phyloP scores from a whole-genome alignment of 139 green algal genomes.

The Bryopsis sp. region DNA sequence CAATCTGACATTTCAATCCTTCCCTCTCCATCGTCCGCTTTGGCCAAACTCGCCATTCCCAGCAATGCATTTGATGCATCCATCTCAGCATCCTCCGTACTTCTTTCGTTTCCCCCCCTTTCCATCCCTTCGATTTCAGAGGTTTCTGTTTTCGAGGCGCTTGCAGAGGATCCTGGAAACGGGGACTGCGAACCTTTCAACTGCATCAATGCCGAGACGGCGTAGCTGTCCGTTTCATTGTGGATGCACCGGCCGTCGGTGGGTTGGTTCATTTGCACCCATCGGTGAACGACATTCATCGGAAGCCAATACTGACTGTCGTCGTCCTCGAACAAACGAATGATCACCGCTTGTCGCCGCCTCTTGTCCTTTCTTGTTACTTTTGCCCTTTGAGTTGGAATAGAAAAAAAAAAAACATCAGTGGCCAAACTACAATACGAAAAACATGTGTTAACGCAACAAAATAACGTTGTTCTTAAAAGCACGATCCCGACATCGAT shows the following conservation, averaged over 20 bases:
- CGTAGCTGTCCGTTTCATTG: not conserved
- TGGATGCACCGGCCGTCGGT: not conserved
- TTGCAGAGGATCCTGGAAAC: too few species aligned
- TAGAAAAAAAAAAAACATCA: too few species aligned
- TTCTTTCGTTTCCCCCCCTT: not conserved
- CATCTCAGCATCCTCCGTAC: not conserved
- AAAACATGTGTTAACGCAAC: too few species aligned
- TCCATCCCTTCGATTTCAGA: not conserved
- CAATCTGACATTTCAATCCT: too few species aligned
- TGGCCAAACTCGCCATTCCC: not conserved
- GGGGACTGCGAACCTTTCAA: too few species aligned
- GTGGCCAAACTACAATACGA: too few species aligned
- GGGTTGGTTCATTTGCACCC: not conserved
- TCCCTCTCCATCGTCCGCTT: too few species aligned
- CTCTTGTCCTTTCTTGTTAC: not conserved
- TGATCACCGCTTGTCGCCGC: not conserved
- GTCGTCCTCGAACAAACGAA: constrained; percentile 1
- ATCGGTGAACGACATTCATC: not conserved
- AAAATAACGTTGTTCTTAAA: too few species aligned
- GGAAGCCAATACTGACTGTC: not conserved
- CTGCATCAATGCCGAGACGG: not conserved
- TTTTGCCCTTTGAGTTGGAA: too few species aligned
- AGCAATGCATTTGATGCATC: not conserved
- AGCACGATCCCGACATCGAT: too few species aligned
- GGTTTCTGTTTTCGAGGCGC: too few species aligned